Conservation (phyloP, 2,329 filamentous ascomycete species). For the Xylariaceae sp. region DNA sequence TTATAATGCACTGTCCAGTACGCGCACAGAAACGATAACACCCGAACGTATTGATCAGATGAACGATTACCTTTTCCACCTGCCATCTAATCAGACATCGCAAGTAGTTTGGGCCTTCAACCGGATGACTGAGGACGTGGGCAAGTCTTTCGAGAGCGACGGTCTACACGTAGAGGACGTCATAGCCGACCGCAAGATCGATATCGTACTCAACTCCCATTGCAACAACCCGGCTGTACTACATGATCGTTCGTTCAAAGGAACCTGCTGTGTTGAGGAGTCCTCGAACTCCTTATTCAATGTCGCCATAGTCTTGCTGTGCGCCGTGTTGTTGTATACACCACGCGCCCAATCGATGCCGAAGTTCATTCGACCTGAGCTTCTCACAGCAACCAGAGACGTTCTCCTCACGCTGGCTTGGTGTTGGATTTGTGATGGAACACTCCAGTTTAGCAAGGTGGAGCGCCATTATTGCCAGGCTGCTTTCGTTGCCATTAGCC, state of each 20-base stretch:
- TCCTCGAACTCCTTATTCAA: slow-evolving; percentile 35
- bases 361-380: slow-evolving; percentile 15
- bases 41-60: slow-evolving; percentile 46
- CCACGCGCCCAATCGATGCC: slow-evolving; percentile 23
- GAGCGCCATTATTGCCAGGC: slow-evolving; percentile 40
- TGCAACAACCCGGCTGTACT: slow-evolving; percentile 45
- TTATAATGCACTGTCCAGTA: slow-evolving; percentile 39
- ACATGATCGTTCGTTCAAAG: slow-evolving; percentile 40
- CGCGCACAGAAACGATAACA: slow-evolving; percentile 40
- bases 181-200: slow-evolving; percentile 44
- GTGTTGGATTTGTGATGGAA: slow-evolving; percentile 51
- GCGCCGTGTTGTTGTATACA: slow-evolving; percentile 25
- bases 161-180: slow-evolving; percentile 45
- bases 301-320: slow-evolving; percentile 30
- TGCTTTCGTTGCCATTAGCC: slow-evolving; percentile 25
- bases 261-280: slow-evolving; percentile 50
- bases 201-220: slow-evolving; percentile 49
- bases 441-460: slow-evolving; percentile 47
- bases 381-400: slow-evolving; percentile 19
- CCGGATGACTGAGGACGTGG: slow-evolving; percentile 40
- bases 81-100: slow-evolving; percentile 37
- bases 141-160: slow-evolving; percentile 39
- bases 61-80: slow-evolving; percentile 45
- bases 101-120: slow-evolving; percentile 48
- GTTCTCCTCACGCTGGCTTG: slow-evolving; percentile 32